Conservation (phyloP, 208 protist genomes). For the Trichomonas vaginalis region DNA sequence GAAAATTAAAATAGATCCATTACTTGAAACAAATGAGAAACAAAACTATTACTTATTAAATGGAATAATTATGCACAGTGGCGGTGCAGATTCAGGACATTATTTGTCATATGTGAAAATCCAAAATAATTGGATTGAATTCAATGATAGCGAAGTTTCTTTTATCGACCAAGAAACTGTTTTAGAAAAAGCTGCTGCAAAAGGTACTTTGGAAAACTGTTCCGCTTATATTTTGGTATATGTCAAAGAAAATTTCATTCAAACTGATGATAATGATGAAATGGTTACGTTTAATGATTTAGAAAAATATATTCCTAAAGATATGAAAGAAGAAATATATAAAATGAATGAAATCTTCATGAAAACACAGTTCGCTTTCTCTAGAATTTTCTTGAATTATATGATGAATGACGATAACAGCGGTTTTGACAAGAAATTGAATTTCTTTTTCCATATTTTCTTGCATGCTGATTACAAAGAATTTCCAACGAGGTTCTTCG, state of each 20-base stretch:
- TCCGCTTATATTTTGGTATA: background rate
- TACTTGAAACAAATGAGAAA: background rate
- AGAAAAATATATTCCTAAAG: background rate
- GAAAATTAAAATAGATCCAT: background rate
- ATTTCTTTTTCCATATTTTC: background rate
- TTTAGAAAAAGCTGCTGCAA: background rate
- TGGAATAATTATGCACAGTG: background rate
- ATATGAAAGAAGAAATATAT: background rate
- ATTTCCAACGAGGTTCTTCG: background rate
- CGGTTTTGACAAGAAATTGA: background rate
- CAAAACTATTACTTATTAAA: background rate
- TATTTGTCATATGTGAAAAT: background rate
- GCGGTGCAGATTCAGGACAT: background rate
- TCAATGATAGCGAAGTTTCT: background rate
- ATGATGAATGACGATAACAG: background rate
- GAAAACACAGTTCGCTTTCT: background rate
- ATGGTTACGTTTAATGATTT: background rate
- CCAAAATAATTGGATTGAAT: background rate
- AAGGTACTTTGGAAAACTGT: background rate
- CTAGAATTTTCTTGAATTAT: background rate
- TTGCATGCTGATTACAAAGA: background rate
- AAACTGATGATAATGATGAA: background rate
- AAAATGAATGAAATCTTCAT: background rate
- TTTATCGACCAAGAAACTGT: background rate
- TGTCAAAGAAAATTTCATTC: background rate